Evolutionary conservation across 148 eudicot genomes (phyloP).

Genomic region (Arctostaphylos glauca): DNA sequence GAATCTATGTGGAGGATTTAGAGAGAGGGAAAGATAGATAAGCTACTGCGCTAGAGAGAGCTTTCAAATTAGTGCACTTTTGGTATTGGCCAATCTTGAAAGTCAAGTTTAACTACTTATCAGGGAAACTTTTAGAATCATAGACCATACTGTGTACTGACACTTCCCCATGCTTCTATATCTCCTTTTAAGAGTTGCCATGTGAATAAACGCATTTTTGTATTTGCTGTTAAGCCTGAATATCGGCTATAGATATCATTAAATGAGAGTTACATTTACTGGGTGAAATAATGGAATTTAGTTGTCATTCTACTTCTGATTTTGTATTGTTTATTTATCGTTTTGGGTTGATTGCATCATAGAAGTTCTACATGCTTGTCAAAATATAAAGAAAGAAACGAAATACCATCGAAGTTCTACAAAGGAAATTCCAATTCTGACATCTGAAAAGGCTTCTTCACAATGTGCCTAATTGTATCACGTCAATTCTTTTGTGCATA

Average conservation of each 20-base stretch:
- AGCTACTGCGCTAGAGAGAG: background rate
- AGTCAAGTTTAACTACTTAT: background rate
- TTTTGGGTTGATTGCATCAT: background rate
- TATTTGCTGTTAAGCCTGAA: slow-evolving; percentile 1
- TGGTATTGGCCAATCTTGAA: background rate
- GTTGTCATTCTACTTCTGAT: background rate
- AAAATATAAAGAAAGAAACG: background rate
- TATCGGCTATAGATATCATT: background rate
- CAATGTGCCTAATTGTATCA: background rate
- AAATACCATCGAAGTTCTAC: background rate
- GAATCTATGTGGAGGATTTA: background rate
- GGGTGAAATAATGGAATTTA: background rate
- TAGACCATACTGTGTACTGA: background rate
- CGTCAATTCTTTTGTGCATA: background rate
- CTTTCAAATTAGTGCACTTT: background rate
- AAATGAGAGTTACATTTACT: background rate
- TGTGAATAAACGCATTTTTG: background rate
- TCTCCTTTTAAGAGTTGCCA: background rate
- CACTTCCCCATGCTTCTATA: background rate
- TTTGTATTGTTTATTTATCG: background rate
- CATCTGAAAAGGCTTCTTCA: background rate
- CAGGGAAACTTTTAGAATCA: background rate
- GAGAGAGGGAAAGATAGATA: background rate
- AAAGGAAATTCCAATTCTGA: background rate
- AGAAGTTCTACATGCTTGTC: background rate